These are phyloP conservation scores for Scenedesmus sp. DNA, from an alignment of 163 green algal species.

Conservation along the genomic window DNA sequence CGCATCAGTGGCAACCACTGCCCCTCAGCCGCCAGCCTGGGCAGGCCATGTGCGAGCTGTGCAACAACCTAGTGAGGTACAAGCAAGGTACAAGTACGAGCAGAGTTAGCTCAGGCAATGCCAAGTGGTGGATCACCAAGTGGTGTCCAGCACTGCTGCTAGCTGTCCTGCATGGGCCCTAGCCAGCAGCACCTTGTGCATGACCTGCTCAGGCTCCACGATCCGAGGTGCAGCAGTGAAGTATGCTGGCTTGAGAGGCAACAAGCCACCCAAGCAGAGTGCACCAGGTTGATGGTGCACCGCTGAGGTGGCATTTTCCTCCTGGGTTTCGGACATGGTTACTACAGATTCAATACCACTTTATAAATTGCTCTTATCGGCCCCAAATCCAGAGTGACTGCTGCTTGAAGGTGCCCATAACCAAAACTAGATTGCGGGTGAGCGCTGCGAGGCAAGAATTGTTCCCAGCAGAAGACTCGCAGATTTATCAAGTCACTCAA, in stretches of 20 bases:
- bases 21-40: constrained; percentile 22
- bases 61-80: not conserved
- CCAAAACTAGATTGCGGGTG: not conserved
- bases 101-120: not conserved
- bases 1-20: constrained; percentile 9
- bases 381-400: not conserved
- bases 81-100: not conserved
- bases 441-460: not conserved
- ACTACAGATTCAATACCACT: not conserved
- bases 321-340: not conserved
- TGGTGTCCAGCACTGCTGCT: not conserved
- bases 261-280: not conserved
- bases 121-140: not conserved
- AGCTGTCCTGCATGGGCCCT: not conserved
- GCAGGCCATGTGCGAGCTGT: not conserved
- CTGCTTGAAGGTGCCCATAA: not conserved
- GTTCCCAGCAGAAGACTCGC: not conserved
- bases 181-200: not conserved
- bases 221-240: not conserved
- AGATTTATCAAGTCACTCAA: not conserved
- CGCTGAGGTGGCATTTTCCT: not conserved
- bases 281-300: not conserved
- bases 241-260: not conserved
- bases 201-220: not conserved
- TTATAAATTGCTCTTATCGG: not conserved